Conservation (phyloP, 352 stramenopile species). For the Aphanomyces euteiches region DNA sequence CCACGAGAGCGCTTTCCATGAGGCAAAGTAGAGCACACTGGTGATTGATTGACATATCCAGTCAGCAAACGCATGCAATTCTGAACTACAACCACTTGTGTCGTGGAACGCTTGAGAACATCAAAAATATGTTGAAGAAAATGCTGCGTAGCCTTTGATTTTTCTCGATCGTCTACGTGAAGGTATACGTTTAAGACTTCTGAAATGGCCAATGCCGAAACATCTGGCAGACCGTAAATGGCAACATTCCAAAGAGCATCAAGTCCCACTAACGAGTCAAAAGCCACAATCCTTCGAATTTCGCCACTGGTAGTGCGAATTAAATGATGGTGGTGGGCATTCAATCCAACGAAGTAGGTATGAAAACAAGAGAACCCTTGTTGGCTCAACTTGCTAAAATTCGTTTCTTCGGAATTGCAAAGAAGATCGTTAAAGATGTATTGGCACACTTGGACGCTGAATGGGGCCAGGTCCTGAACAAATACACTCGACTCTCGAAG, state of each 20-base stretch:
- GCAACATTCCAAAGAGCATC: conserved; percentile 81
- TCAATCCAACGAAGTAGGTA: conserved; percentile 80
- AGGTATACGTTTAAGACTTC: conserved; percentile 81
- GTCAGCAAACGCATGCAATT: conserved; percentile 70
- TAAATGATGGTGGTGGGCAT: conserved; percentile 38
- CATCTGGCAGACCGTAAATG: conserved; percentile 70
- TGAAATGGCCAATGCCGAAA: conserved; percentile 69
- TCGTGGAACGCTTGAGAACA: conserved; percentile 40
- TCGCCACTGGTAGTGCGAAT: not conserved
- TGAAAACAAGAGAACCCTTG: conserved; percentile 86
- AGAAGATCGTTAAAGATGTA: conserved; percentile 83
- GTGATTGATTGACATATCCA: conserved; percentile 55
- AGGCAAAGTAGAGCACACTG: conserved; percentile 49
- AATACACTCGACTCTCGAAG: conserved; percentile 78
- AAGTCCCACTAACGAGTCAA: conserved; percentile 50
- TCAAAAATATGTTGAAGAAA: conserved; percentile 78
- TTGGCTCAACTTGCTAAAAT: conserved; percentile 52
- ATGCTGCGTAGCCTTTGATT: conserved; percentile 45
- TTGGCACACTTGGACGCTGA: conserved; percentile 67
- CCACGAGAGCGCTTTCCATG: conserved; percentile 71
- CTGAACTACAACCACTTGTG: conserved; percentile 56
- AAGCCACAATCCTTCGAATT: conserved; percentile 18
- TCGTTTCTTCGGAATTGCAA: conserved; percentile 55
- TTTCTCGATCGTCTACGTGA: conserved; percentile 41
- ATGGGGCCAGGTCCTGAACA: conserved; percentile 40